phyloP scores from a whole-genome alignment of 2,329 filamentous ascomycete genomes.

The Botrytis medusae region DNA sequence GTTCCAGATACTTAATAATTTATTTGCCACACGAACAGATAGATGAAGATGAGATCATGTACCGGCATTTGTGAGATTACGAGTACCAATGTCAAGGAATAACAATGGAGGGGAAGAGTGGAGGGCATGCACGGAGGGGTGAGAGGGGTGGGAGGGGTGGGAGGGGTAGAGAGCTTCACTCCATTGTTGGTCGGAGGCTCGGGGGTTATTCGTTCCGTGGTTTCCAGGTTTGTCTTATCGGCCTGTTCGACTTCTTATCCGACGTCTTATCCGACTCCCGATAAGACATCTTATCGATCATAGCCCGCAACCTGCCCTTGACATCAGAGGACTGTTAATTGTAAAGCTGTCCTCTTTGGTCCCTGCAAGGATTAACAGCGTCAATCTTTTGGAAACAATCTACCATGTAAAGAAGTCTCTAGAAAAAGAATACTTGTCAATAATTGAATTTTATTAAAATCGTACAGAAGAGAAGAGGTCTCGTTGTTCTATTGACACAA shows the following conservation, averaged over 20 bases:
- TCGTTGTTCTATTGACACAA: neutral
- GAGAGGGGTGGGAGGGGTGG: neutral
- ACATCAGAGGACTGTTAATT: neutral
- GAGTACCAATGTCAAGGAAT: neutral
- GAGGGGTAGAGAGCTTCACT: neutral
- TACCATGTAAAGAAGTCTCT: neutral
- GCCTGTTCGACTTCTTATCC: neutral
- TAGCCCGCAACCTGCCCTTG: neutral
- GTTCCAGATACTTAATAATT: neutral
- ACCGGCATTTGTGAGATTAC: neutral
- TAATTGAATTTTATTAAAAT: neutral
- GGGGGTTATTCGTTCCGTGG: rapidly evolving
- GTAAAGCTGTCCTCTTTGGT: slow-evolving; percentile 24
- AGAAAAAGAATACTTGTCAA: slow-evolving; percentile 10
- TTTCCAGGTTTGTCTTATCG: neutral
- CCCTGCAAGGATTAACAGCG: slow-evolving; percentile 13
- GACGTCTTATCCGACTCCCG: neutral
- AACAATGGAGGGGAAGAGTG: neutral
- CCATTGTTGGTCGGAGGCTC: neutral
- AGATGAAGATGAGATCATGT: neutral
- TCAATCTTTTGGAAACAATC: neutral
- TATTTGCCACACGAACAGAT: neutral
- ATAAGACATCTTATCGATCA: slow-evolving; percentile 20
- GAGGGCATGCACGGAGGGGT: neutral
- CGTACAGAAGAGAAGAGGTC: neutral